Conservation (phyloP, 257 asterid species). For the Coffea canephora region DNA sequence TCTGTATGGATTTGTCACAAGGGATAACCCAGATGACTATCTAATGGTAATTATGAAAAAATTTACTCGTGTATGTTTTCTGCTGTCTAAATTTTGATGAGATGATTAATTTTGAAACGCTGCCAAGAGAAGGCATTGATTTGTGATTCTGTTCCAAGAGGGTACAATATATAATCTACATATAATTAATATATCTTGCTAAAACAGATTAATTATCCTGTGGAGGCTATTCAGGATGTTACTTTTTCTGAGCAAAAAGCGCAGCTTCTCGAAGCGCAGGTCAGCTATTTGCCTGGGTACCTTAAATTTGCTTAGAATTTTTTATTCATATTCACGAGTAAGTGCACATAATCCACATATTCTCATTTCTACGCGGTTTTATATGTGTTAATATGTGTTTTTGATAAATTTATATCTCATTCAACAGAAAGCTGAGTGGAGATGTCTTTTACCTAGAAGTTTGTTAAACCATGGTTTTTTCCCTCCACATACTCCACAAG, state of each 20-base stretch:
- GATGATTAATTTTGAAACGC: slow-evolving; percentile 4
- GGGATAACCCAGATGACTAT: slow-evolving; percentile 85
- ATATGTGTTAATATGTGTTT: neutral
- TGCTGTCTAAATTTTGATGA: neutral
- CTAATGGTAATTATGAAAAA: slow-evolving; percentile 62
- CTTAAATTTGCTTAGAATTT: neutral
- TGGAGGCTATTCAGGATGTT: slow-evolving; percentile 61
- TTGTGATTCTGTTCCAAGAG: neutral
- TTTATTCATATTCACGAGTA: neutral
- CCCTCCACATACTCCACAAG: slow-evolving; percentile 41
- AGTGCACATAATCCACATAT: neutral
- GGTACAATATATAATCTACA: neutral
- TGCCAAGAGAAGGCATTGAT: neutral
- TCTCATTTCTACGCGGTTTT: neutral
- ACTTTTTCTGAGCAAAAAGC: slow-evolving; percentile 69
- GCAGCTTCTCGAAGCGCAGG: slow-evolving; percentile 97
- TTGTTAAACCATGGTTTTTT: slow-evolving; percentile 71
- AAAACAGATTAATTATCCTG: slow-evolving; percentile 79
- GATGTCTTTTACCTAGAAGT: slow-evolving; percentile 73
- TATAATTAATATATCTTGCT: neutral
- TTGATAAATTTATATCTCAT: slow-evolving; percentile 20
- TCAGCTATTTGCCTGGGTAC: slow-evolving; percentile 16
- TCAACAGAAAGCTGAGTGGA: slow-evolving; percentile 72
- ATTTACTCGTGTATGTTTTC: neutral
- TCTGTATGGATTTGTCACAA: slow-evolving; percentile 83